Conservation (phyloP, 2,329 filamentous ascomycete genomes). For the Penicillium expansum region DNA sequence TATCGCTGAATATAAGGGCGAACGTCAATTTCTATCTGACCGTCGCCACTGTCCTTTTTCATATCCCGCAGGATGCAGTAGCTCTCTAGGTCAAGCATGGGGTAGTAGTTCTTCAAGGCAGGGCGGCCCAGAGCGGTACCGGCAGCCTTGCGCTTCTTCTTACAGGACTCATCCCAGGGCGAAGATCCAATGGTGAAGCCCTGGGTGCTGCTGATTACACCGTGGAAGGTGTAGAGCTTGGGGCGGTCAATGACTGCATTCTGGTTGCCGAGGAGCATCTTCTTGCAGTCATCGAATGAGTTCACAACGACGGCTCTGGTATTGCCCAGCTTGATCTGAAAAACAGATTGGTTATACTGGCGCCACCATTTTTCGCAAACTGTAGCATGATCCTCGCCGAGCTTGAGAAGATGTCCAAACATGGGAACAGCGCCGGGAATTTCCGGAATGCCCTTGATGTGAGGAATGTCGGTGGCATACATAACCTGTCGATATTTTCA, state of each 20-base stretch:
- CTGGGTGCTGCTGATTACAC: conserved; percentile 67
- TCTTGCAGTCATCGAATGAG: conserved; percentile 65
- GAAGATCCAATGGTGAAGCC: conserved; percentile 76
- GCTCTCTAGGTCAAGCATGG: conserved; percentile 72
- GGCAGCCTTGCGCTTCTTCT: conserved; percentile 67
- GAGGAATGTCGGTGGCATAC: conserved; percentile 51
- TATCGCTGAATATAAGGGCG: conserved; percentile 67
- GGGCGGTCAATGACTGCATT: conserved; percentile 71
- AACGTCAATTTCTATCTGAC: conserved; percentile 61
- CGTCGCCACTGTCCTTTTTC: conserved; percentile 58
- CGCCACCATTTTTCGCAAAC: conserved; percentile 54
- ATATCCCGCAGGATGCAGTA: conserved; percentile 67
- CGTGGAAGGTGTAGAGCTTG: conserved; percentile 72
- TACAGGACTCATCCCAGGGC: conserved; percentile 74
- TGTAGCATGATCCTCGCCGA: conserved; percentile 55
- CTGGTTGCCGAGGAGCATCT: conserved; percentile 68
- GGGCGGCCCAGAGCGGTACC: conserved; percentile 71
- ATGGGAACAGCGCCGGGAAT: conserved; percentile 55
- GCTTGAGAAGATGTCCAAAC: conserved; percentile 58
- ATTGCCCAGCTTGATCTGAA: conserved; percentile 49
- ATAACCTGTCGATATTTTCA: neutral
- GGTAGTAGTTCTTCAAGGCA: conserved; percentile 69
- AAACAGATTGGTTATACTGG: conserved; percentile 56
- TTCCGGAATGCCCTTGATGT: conserved; percentile 57
- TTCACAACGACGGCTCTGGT: conserved; percentile 68